Conservation (phyloP, 495 filamentous ascomycete genomes). For the Penicillium odoratum region DNA sequence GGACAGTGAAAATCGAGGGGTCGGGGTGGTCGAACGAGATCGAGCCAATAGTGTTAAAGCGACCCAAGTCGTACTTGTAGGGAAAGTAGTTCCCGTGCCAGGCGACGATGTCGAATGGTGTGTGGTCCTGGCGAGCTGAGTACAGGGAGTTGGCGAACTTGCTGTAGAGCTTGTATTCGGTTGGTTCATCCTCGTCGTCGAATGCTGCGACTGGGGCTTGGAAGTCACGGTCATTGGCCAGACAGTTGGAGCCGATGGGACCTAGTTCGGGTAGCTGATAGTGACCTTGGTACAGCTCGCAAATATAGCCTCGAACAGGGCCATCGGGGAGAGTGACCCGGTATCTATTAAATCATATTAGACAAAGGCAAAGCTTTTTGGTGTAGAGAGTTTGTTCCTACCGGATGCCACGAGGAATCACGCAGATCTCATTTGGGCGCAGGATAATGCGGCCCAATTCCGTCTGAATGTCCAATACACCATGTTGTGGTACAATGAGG, state of each 20-base stretch:
- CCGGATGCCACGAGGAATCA: slow-evolving; percentile 78
- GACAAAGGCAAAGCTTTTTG: background rate
- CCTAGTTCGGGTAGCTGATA: slow-evolving; percentile 85
- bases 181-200: slow-evolving; percentile 53
- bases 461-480: slow-evolving; percentile 80
- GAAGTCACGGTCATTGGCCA: slow-evolving; percentile 88
- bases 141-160: slow-evolving; percentile 84
- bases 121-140: slow-evolving; percentile 67
- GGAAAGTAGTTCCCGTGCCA: slow-evolving; percentile 81
- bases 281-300: slow-evolving; percentile 84
- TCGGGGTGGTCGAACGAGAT: slow-evolving; percentile 80
- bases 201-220: slow-evolving; percentile 79
- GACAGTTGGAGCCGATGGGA: slow-evolving; percentile 82
- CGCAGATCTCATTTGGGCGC: slow-evolving; percentile 83
- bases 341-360: slow-evolving; percentile 49
- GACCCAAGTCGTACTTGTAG: slow-evolving; percentile 83
- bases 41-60: slow-evolving; percentile 75
- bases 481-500: slow-evolving; percentile 81
- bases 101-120: slow-evolving; percentile 79
- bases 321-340: slow-evolving; percentile 65
- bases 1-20: slow-evolving; percentile 79
- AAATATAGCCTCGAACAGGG: slow-evolving; percentile 77
- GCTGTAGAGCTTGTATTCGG: slow-evolving; percentile 61
- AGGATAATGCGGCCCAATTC: slow-evolving; percentile 82
- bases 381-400: slow-evolving; percentile 7